These are phyloP conservation scores for Hymenoscyphus salicellus DNA, from an alignment of 2,329 filamentous ascomycete species.

Conservation along the genomic window DNA sequence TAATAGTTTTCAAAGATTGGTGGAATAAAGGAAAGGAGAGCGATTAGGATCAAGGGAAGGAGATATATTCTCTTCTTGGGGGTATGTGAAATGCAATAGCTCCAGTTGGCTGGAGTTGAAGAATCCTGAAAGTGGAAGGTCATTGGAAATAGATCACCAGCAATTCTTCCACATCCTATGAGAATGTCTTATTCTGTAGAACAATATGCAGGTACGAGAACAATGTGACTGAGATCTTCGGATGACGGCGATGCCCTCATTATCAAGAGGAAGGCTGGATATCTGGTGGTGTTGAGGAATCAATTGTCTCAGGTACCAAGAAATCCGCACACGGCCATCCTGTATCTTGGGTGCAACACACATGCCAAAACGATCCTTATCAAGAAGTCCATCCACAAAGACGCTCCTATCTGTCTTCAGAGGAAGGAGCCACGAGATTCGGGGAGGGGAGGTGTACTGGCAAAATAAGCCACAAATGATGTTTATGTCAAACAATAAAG, in stretches of 20 bases:
- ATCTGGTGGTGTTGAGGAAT: not conserved
- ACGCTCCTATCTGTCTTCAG: not conserved
- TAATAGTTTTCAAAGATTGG: not conserved
- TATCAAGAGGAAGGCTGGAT: not conserved
- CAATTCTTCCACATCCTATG: not conserved
- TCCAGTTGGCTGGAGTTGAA: not conserved
- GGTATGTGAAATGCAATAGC: not conserved
- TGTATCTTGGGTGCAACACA: not conserved
- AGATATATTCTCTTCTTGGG: not conserved
- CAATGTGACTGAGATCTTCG: not conserved
- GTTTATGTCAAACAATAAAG: not conserved
- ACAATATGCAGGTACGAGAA: not conserved
- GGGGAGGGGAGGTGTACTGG: not conserved
- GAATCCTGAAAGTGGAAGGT: not conserved
- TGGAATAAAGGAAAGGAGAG: not conserved
- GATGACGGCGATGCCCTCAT: constrained; percentile 1
- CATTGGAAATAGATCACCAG: not conserved
- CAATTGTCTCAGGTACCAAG: not conserved
- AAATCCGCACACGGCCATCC: not conserved
- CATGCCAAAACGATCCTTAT: not conserved
- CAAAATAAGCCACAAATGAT: not conserved
- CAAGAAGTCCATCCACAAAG: not conserved
- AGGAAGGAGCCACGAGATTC: not conserved
- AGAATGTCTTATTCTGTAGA: not conserved
- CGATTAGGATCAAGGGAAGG: not conserved